phyloP scores from a whole-genome alignment of 2,329 filamentous ascomycete species.

The Xylariomycetidae sp. region DNA sequence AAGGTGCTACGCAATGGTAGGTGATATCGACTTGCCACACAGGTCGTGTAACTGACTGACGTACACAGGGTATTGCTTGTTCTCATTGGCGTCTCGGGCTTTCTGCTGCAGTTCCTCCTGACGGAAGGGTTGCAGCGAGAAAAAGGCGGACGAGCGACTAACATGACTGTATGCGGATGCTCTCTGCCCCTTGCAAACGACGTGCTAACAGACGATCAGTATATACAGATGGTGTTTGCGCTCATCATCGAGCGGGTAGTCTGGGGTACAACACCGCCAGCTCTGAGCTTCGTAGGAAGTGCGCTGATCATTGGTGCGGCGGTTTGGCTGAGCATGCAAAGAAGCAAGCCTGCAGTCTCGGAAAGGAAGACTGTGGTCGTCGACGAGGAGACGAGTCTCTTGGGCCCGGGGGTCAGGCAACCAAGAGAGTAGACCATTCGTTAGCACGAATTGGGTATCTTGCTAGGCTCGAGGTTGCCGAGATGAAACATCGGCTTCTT shows the following conservation, averaged over 20 bases:
- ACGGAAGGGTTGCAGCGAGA: conserved; percentile 68
- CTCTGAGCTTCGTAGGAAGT: conserved; percentile 32
- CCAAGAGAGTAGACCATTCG: too few relatives aligned
- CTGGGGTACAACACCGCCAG: conserved; percentile 36
- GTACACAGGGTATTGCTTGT: conserved; percentile 46
- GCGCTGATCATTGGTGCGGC: conserved; percentile 35
- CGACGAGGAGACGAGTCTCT: conserved; percentile 33
- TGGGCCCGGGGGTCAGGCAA: too few relatives aligned
- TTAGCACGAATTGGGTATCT: too few relatives aligned
- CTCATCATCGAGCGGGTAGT: conserved; percentile 34
- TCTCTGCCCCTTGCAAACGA: neutral
- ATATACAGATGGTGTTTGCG: conserved; percentile 26
- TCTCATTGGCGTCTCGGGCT: conserved; percentile 62
- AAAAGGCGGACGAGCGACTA: conserved; percentile 38
- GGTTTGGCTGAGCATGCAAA: conserved; percentile 37
- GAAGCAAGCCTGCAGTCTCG: conserved; percentile 23
- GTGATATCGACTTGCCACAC: neutral
- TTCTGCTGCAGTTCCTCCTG: conserved; percentile 71
- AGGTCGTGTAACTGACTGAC: neutral
- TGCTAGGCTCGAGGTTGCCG: too few relatives aligned
- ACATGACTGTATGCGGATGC: conserved; percentile 25
- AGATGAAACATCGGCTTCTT: too few relatives aligned
- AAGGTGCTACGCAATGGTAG: conserved; percentile 39
- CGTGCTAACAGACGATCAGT: conserved; percentile 14
- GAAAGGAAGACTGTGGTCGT: conserved; percentile 11